phyloP scores from a whole-genome alignment of 192 early-diverging fungal species.

The Coemansia sp. region DNA sequence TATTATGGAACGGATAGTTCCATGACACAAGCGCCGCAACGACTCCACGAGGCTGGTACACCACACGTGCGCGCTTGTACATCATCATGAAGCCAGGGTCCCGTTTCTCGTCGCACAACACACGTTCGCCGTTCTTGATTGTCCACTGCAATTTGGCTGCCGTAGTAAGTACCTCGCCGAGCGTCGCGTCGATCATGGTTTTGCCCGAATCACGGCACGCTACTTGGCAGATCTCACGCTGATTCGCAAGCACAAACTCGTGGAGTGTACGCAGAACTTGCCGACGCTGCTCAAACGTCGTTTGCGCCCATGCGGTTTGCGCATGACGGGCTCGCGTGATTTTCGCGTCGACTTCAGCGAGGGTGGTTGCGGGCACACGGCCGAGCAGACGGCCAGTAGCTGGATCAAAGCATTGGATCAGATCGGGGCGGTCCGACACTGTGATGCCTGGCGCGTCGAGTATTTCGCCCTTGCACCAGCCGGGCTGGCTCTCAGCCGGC shows the following conservation, averaged over 20 bases:
- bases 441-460: slow-evolving; percentile 32
- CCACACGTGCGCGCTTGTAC: slow-evolving; percentile 74
- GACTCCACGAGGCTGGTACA: slow-evolving; percentile 79
- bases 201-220: slow-evolving; percentile 79
- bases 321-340: slow-evolving; percentile 60
- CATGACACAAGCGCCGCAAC: slow-evolving; percentile 80
- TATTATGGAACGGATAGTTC: slow-evolving; percentile 88
- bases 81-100: slow-evolving; percentile 69
- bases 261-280: slow-evolving; percentile 68
- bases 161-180: slow-evolving; percentile 81
- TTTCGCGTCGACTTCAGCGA: slow-evolving; percentile 59
- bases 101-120: slow-evolving; percentile 65
- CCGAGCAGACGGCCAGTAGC: slow-evolving; percentile 76
- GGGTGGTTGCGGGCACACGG: slow-evolving; percentile 58
- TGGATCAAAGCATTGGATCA: slow-evolving; percentile 82
- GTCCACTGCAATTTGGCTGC: slow-evolving; percentile 80
- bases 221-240: slow-evolving; percentile 74
- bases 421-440: slow-evolving; percentile 20
- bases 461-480: slow-evolving; percentile 27
- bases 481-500: slow-evolving; percentile 38
- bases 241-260: slow-evolving; percentile 70
- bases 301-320: slow-evolving; percentile 67
- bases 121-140: slow-evolving; percentile 72
- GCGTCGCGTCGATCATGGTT: slow-evolving; percentile 76
- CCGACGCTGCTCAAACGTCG: slow-evolving; percentile 70